phyloP scores from a whole-genome alignment of 352 stramenopile genomes.

The Elongisporangium anandrum region DNA sequence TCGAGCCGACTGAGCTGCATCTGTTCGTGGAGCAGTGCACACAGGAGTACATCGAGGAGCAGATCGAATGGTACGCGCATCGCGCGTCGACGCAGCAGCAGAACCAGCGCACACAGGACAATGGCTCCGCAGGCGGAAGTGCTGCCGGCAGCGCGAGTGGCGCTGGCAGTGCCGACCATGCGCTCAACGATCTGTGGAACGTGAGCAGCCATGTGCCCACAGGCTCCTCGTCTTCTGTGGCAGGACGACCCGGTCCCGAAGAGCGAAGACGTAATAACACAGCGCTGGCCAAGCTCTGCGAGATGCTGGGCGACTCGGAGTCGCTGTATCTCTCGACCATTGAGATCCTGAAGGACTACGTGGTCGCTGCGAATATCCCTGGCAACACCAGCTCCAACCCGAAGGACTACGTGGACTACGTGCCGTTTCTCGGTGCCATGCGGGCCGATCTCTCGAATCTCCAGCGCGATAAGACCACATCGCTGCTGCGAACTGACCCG shows the following conservation, averaged over 20 bases:
- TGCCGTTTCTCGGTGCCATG: conserved; percentile 76
- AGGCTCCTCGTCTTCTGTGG: conserved; percentile 15
- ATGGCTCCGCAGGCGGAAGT: conserved; percentile 23
- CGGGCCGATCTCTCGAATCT: conserved; percentile 76
- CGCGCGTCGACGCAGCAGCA: conserved; percentile 23
- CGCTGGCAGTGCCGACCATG: background rate
- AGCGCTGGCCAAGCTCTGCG: conserved; percentile 53
- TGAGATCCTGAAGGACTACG: conserved; percentile 76
- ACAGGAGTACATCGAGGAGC: conserved; percentile 63
- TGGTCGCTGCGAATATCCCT: conserved; percentile 65
- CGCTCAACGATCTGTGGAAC: conserved; percentile 48
- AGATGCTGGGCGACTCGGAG: conserved; percentile 83
- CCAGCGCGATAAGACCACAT: conserved; percentile 74
- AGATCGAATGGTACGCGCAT: conserved; percentile 64
- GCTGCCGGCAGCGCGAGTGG: background rate
- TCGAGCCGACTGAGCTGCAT: conserved; percentile 63
- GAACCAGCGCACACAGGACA: conserved; percentile 25
- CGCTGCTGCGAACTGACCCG: conserved; percentile 62
- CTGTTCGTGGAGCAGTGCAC: conserved; percentile 74
- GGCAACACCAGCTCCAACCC: conserved; percentile 47
- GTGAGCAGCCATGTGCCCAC: conserved; percentile 67
- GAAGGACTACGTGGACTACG: conserved; percentile 85
- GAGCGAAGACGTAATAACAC: conserved; percentile 68
- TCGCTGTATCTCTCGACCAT: conserved; percentile 74
- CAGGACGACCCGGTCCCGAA: conserved; percentile 29